Base-by-base conservation (phyloP, 2,329 filamentous ascomycete genomes). In the Talaromyces albobiverticillius region DNA sequence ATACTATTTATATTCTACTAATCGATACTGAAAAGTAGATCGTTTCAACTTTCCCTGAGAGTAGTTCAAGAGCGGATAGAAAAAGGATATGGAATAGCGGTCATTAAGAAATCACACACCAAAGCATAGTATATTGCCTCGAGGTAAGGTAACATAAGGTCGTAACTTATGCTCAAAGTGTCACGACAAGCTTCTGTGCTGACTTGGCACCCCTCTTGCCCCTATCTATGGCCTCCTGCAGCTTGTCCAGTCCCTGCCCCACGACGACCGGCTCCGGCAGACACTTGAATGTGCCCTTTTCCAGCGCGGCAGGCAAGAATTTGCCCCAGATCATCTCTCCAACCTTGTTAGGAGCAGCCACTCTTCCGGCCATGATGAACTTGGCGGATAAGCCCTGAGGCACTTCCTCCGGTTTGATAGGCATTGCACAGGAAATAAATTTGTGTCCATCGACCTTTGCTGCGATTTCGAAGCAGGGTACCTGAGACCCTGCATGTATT, bases 181-280 rank as follows among this genome's bases (percentile, higher is more conserved):
- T 41, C 9, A 75, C 67, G 11, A 77, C 72, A 18, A 76, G 41
- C 62, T 78, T 78, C 60, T 67, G 66, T 3, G 71, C 74, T n/a
- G 73, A 75, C 3, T 77, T 69, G 5, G 74, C 74, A 10, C 26
- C 26, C 5, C 5, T 10, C 46, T 67, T 66, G 38, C 57, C 65
- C 1, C 65, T 46, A 56, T 76, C 68, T 29, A 78, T 52, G 1
- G 66, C 76, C 3, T 64, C 68, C 57, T 79, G 74, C 1, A 78
- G 61, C 23, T 61, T 68, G 46, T 71, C 71, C 13, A 79, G 57
- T 3, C 76, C 76, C 7, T 69, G 65, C 3, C 74, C 74, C 1
- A 72, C 64, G 18, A 78, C 59, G 11, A 65, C 34, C 2, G 74
- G 67, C 41, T 72, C 65, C 0, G 77, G 76, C 18, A 70, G 70